Evolutionary conservation across 1,284 basidiomycete species (phyloP).

Genomic region (Naganishia liquefaciens): DNA sequence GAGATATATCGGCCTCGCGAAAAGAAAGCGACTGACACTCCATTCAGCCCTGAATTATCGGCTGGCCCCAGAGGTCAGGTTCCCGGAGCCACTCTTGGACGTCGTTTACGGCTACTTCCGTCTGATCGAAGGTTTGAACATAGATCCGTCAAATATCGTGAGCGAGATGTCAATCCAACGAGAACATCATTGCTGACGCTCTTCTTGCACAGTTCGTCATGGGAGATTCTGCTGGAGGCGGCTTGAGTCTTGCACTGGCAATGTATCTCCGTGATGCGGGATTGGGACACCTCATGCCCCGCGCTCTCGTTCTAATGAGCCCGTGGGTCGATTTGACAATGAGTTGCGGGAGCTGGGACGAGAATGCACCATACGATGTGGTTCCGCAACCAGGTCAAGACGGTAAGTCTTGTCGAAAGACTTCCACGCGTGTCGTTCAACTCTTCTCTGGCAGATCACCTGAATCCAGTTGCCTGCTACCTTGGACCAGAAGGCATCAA

Average conservation of each 20-base stretch:
- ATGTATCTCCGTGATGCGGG: constrained; percentile 87
- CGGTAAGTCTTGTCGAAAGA: constrained; percentile 39
- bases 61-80: constrained; percentile 88
- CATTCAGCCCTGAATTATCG: constrained; percentile 86
- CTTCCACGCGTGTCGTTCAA: constrained; percentile 3
- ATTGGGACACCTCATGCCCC: constrained; percentile 68
- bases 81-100: constrained; percentile 92
- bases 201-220: constrained; percentile 60
- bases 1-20: constrained; percentile 44
- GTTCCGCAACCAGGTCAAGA: constrained; percentile 72
- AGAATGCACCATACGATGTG: constrained; percentile 79
- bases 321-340: constrained; percentile 95
- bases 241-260: constrained; percentile 77
- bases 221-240: constrained; percentile 93
- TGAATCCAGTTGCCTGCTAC: constrained; percentile 91
- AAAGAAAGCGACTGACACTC: background rate
- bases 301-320: constrained; percentile 80
- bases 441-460: constrained; percentile 61
- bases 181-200: background rate
- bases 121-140: constrained; percentile 81
- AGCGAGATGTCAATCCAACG: background rate
- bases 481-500: constrained; percentile 75
- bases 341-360: constrained; percentile 97
- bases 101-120: constrained; percentile 83
- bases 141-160: constrained; percentile 81